A percentile compares a stretch with the other conserved stretches of the same genome.
These are phyloP conservation scores for Zelopaecilomyces penicillatus DNA, from an alignment of 2,329 filamentous ascomycete genomes.

Conservation along the genomic window DNA sequence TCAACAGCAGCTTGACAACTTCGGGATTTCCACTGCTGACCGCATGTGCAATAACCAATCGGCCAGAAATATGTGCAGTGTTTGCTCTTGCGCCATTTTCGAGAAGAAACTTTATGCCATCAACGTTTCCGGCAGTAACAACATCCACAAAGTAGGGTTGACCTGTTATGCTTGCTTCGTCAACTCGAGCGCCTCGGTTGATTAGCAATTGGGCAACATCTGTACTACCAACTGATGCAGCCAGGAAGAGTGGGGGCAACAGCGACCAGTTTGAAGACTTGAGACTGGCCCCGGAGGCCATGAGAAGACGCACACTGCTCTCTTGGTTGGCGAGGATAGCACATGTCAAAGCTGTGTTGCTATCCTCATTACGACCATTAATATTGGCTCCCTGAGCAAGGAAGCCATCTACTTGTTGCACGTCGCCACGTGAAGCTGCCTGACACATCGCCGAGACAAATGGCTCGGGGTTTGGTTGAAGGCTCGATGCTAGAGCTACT, in stretches of 20 bases:
- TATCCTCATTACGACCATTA: constrained; percentile 27
- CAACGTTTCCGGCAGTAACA: constrained; percentile 15
- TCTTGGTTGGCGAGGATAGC: constrained; percentile 24
- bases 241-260: constrained; percentile 26
- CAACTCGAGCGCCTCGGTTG: constrained; percentile 20
- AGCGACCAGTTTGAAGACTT: constrained; percentile 14
- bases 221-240: constrained; percentile 21
- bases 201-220: constrained; percentile 20
- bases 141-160: constrained; percentile 24
- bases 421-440: constrained; percentile 24
- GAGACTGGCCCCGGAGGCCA: constrained; percentile 23
- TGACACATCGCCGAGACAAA: constrained; percentile 29
- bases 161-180: constrained; percentile 20
- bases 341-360: constrained; percentile 26
- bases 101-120: constrained; percentile 21
- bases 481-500: constrained; percentile 24
- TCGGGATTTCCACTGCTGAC: constrained; percentile 19
- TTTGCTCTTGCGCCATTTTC: constrained; percentile 22
- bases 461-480: constrained; percentile 28
- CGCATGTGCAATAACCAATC: constrained; percentile 19
- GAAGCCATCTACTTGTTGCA: constrained; percentile 24
- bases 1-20: constrained; percentile 21
- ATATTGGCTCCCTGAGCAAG: constrained; percentile 27
- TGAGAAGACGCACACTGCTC: constrained; percentile 23
- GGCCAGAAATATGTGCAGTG: constrained; percentile 16